Percentiles rank a stretch among this genome's conserved stretches.
Conservation (phyloP, 2,329 filamentous ascomycete species). For the Tolypocladium cylindrosporum region DNA sequence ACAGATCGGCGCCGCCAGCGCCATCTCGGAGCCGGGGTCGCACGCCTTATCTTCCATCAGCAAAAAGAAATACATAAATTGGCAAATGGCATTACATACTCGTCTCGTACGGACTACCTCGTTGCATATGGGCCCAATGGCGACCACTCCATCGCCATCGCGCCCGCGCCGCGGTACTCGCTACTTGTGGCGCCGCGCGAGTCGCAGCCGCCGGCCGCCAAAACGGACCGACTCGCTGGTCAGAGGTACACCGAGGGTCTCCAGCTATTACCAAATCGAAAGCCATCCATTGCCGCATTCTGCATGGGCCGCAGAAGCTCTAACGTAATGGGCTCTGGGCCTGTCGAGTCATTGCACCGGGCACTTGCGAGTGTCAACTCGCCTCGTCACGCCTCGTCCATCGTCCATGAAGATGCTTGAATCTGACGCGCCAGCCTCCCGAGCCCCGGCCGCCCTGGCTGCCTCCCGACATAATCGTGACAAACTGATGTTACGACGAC, state of each 20-base stretch:
- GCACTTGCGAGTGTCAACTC: background rate
- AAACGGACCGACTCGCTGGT: background rate
- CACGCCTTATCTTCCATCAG: constrained; percentile 10
- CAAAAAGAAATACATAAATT: constrained; percentile 30
- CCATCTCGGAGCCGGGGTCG: background rate
- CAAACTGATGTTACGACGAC: constrained; percentile 2
- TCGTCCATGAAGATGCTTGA: background rate
- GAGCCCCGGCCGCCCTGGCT: background rate
- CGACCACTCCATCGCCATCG: too few relatives aligned
- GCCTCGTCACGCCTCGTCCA: background rate
- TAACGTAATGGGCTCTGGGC: constrained; percentile 36
- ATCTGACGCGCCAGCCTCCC: background rate
- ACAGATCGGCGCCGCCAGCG: background rate
- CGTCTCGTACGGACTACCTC: too few relatives aligned
- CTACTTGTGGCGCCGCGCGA: background rate
- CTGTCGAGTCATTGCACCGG: constrained; percentile 18
- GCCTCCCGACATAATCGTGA: background rate
- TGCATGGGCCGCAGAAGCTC: constrained; percentile 20
- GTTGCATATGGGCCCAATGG: too few relatives aligned
- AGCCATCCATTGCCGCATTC: constrained; percentile 13
- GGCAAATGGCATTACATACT: constrained; percentile 8
- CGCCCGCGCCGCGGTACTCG: background rate
- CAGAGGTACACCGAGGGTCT: constrained; percentile 1
- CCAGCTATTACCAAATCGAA: constrained; percentile 38
- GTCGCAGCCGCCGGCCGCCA: background rate